These are phyloP conservation scores for Podospora pseudopauciseta DNA, from an alignment of 495 filamentous ascomycete genomes.

Conservation along the genomic window DNA sequence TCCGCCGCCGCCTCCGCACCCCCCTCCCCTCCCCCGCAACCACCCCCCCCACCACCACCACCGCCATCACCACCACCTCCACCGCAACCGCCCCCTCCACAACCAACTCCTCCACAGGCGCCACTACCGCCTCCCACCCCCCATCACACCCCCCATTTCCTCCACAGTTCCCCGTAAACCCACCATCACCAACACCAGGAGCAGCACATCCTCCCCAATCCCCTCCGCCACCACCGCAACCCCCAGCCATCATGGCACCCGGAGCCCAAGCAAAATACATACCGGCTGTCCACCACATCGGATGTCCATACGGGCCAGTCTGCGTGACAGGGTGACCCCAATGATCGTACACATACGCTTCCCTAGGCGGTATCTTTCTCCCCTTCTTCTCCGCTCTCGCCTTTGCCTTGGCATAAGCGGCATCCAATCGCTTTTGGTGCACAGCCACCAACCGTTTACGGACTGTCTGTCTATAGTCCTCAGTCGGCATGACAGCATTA, in stretches of 20 bases:
- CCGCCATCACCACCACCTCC: constrained; percentile 53
- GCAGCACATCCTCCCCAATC: constrained; percentile 42
- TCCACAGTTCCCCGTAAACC: neutral
- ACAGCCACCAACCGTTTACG: constrained; percentile 46
- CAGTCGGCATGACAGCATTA: constrained; percentile 55
- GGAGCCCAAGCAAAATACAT: constrained; percentile 37
- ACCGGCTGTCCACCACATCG: constrained; percentile 31
- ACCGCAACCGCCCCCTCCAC: constrained; percentile 45
- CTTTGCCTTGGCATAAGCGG: constrained; percentile 58
- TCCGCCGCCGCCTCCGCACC: no score
- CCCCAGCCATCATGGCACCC: constrained; percentile 31
- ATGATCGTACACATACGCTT: constrained; percentile 49
- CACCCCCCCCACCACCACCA: constrained; percentile 40
- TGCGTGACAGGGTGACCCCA: constrained; percentile 52
- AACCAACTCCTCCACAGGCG: constrained; percentile 40
- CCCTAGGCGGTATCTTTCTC: constrained; percentile 44
- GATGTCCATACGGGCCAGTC: constrained; percentile 37
- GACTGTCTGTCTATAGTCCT: constrained; percentile 34
- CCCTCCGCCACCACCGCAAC: constrained; percentile 29
- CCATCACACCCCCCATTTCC: neutral
- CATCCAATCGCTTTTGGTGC: constrained; percentile 52
- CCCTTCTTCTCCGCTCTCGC: constrained; percentile 61
- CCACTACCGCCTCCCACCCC: constrained; percentile 43
- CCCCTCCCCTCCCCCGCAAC: constrained; percentile 40
- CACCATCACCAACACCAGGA: constrained; percentile 17